Conservation (phyloP, 768 basidiomycete genomes). For the Mycena floridula region DNA sequence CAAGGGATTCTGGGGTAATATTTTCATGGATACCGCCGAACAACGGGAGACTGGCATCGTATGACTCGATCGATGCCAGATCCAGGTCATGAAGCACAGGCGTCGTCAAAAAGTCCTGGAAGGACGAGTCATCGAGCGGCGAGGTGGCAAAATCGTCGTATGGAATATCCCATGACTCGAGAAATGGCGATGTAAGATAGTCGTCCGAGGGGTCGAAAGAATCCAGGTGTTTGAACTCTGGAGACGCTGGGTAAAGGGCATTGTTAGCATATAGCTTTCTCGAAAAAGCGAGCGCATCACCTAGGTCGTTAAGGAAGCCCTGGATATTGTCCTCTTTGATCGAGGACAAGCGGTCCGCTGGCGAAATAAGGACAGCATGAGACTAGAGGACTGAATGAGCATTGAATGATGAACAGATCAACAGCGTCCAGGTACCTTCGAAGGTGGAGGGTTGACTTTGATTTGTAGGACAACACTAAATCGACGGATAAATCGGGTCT, state of each 20-base stretch:
- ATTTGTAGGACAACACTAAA: too few relatives aligned
- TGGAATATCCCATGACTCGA: conserved; percentile 9
- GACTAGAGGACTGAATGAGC: too few relatives aligned
- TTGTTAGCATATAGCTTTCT: conserved; percentile 16
- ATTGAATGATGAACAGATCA: too few relatives aligned
- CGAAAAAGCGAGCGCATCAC: not conserved
- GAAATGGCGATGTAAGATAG: conserved; percentile 11
- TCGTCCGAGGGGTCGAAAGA: conserved; percentile 5
- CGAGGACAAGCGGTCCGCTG: too few relatives aligned
- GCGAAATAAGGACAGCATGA: too few relatives aligned
- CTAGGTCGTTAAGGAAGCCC: not conserved
- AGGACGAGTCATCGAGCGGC: conserved; percentile 11
- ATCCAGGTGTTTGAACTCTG: conserved; percentile 9
- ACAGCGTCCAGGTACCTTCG: too few relatives aligned
- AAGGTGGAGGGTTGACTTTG: too few relatives aligned
- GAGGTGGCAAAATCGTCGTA: conserved; percentile 12
- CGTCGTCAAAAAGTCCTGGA: conserved; percentile 12
- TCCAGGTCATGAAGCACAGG: conserved; percentile 6
- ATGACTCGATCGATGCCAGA: not conserved
- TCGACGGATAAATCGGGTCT: too few relatives aligned
- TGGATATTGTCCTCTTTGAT: too few relatives aligned
- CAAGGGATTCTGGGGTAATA: conserved; percentile 48
- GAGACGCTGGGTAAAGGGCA: conserved; percentile 10
- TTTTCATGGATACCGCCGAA: not conserved
- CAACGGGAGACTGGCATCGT: too few relatives aligned